Evolutionary conservation across 441 rosid genomes (phyloP).

Genomic region (Adansonia gregorii): DNA sequence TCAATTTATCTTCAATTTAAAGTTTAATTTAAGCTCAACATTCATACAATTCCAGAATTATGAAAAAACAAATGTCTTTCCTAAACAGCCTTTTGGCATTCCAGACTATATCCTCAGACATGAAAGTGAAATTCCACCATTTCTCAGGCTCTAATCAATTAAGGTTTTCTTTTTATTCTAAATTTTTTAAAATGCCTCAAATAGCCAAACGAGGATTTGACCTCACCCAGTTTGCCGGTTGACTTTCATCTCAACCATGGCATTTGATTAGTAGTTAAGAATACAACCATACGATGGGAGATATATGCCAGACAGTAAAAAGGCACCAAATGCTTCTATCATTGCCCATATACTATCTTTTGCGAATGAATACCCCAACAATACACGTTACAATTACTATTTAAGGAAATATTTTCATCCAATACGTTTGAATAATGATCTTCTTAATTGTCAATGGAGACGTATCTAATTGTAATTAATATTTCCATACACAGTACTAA

Average conservation of each 20-base stretch:
- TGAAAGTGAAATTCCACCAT: background rate
- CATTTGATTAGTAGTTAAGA: background rate
- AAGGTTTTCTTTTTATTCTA: background rate
- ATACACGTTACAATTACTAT: background rate
- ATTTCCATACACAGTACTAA: slow-evolving; percentile 4
- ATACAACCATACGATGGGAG: background rate
- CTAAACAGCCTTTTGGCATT: slow-evolving; percentile 3
- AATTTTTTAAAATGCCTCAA: background rate
- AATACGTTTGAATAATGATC: background rate
- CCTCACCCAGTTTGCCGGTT: background rate
- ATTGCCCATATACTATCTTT: slow-evolving; percentile 1
- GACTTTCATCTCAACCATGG: slow-evolving; percentile 15
- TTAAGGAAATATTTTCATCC: slow-evolving; percentile 15
- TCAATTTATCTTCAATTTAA: background rate
- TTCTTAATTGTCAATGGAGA: slow-evolving; percentile 4
- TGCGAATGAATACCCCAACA: background rate
- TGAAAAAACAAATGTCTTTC: background rate
- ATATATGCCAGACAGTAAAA: background rate
- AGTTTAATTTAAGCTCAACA: slow-evolving; percentile 1
- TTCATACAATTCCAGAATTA: background rate
- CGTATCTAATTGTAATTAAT: slow-evolving; percentile 3
- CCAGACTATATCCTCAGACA: background rate
- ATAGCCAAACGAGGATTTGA: background rate
- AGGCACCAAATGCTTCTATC: background rate
- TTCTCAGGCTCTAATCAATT: background rate